Evolutionary conservation across 2,329 filamentous ascomycete species (phyloP).

Genomic region (Diaporthe vaccinii): DNA sequence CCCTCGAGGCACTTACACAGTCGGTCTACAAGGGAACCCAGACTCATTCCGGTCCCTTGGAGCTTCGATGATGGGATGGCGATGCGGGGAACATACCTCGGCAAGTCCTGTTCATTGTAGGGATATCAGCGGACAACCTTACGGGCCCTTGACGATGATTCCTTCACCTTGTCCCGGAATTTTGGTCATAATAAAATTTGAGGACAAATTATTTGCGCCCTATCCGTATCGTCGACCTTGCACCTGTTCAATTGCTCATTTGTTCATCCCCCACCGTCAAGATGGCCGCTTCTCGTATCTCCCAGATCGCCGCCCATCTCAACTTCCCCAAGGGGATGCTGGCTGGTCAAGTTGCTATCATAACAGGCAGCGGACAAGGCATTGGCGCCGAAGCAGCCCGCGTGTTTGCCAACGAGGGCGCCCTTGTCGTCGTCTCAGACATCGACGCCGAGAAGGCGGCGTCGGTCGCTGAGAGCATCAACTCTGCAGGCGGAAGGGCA

Average conservation of each 20-base stretch:
- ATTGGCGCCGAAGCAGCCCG: slow-evolving; percentile 88
- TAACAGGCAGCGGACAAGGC: slow-evolving; percentile 88
- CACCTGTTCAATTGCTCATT: background rate
- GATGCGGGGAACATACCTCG: slow-evolving; percentile 36
- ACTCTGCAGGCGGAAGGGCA: slow-evolving; percentile 73
- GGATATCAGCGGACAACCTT: background rate
- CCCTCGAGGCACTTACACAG: background rate
- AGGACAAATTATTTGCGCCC: background rate
- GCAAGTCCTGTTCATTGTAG: background rate
- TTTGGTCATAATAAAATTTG: background rate
- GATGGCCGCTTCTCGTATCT: slow-evolving; percentile 70
- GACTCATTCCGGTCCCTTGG: background rate
- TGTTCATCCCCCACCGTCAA: slow-evolving; percentile 5
- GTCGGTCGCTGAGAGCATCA: slow-evolving; percentile 78
- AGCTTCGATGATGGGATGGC: slow-evolving; percentile 4
- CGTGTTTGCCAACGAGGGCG: slow-evolving; percentile 89
- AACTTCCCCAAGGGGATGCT: slow-evolving; percentile 87
- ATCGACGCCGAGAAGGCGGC: slow-evolving; percentile 83
- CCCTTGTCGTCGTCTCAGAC: slow-evolving; percentile 86
- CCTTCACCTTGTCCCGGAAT: background rate
- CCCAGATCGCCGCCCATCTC: slow-evolving; percentile 82
- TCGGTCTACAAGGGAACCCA: background rate
- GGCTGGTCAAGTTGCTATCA: slow-evolving; percentile 84
- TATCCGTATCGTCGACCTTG: background rate
- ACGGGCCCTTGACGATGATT: background rate